These are phyloP conservation scores for Bullera alba DNA, from an alignment of 768 basidiomycete species.

Conservation along the genomic window DNA sequence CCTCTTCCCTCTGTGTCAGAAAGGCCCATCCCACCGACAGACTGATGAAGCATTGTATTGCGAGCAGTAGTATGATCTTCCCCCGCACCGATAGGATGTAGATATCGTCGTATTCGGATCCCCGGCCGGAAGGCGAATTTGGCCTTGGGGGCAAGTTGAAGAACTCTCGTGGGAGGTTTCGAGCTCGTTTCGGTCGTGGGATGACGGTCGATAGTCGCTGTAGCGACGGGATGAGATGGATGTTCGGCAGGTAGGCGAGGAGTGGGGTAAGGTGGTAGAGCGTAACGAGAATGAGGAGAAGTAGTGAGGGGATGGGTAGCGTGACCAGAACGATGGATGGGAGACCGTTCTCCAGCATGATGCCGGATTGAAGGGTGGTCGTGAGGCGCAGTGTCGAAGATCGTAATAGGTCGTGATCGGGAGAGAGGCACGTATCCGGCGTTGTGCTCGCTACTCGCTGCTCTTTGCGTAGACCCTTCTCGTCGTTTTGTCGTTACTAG, in stretches of 20 bases:
- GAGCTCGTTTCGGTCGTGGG: conserved; percentile 19
- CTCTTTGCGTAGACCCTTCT: too few relatives aligned
- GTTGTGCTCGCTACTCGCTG: too few relatives aligned
- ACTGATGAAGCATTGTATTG: conserved; percentile 2
- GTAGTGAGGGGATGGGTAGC: conserved; percentile 18
- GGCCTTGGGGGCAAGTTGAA: conserved; percentile 36
- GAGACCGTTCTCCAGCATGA: too few relatives aligned
- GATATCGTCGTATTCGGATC: not conserved
- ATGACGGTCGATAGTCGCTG: conserved; percentile 21
- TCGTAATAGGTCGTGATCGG: too few relatives aligned
- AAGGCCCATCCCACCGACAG: conserved; percentile 10
- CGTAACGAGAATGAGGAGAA: conserved; percentile 20
- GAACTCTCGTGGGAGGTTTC: conserved; percentile 37
- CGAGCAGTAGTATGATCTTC: conserved; percentile 15
- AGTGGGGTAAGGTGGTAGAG: conserved; percentile 23
- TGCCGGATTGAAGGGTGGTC: too few relatives aligned
- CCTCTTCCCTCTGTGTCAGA: not conserved
- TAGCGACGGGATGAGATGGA: conserved; percentile 8
- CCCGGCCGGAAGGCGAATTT: not conserved
- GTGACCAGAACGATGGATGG: conserved; percentile 13
- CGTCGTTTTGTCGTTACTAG: too few relatives aligned
- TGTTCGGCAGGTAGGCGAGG: conserved; percentile 9
- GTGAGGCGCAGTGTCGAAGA: too few relatives aligned
- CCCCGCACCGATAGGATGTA: not conserved
- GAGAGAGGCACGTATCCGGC: too few relatives aligned